These are phyloP conservation scores for Pseudogymnoascus sp. DNA, from an alignment of 2,329 filamentous ascomycete genomes.

Conservation along the genomic window DNA sequence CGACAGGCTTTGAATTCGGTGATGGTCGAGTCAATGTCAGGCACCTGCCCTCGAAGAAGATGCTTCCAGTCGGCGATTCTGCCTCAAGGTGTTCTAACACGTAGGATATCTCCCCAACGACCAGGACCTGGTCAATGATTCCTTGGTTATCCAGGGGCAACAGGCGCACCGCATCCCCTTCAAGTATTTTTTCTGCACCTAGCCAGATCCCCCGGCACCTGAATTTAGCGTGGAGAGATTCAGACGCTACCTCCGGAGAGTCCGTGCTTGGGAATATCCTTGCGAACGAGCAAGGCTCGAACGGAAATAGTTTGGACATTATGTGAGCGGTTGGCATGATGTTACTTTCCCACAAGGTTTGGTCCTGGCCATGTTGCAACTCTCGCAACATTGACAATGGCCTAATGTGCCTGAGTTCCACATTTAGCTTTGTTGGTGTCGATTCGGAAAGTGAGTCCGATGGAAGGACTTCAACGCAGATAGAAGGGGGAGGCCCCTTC, in stretches of 20 bases:
- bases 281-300: not conserved
- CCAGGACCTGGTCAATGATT: not conserved
- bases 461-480: conserved; percentile 1
- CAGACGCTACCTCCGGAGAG: not conserved
- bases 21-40: not conserved
- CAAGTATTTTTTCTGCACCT: conserved; percentile 6
- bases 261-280: not conserved
- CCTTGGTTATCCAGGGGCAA: not conserved
- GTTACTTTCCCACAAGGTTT: not conserved
- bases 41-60: not conserved
- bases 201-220: conserved; percentile 3
- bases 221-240: not conserved
- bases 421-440: not conserved
- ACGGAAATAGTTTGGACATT: not conserved
- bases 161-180: conserved; percentile 8
- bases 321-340: not conserved
- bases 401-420: not conserved
- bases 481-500: not conserved
- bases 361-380: not conserved
- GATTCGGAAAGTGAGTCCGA: not conserved
- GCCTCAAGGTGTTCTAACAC: conserved; percentile 3
- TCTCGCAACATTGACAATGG: conserved; percentile 9
- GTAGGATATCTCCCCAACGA: not conserved
- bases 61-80: not conserved
- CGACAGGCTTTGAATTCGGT: conserved; percentile 2